A percentile compares a stretch with the other conserved stretches of the same genome.
These are phyloP conservation scores for Pyronema omphalodes DNA, from an alignment of 495 filamentous ascomycete genomes.

Conservation along the genomic window DNA sequence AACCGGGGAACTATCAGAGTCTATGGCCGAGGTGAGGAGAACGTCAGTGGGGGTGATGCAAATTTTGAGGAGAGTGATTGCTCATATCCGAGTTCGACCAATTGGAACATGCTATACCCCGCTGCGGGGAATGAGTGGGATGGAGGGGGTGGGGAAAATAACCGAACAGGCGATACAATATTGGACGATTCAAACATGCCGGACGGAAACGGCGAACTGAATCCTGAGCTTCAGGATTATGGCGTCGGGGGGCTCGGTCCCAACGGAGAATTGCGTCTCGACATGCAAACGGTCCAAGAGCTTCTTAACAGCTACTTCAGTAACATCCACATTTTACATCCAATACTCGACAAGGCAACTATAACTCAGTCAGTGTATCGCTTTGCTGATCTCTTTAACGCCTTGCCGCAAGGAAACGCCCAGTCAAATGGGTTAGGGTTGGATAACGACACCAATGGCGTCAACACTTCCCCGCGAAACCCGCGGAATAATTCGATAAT, in stretches of 20 bases:
- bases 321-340: slow-evolving; percentile 76
- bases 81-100: neutral
- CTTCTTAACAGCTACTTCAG: slow-evolving; percentile 55
- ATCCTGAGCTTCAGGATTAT: neutral
- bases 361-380: slow-evolving; percentile 33
- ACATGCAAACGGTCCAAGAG: slow-evolving; percentile 38
- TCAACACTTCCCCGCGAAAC: slow-evolving; percentile 11
- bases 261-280: slow-evolving; percentile 42
- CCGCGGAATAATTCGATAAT: slow-evolving; percentile 15
- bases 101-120: neutral
- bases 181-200: neutral
- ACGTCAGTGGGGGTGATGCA: slow-evolving; percentile 26
- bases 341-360: slow-evolving; percentile 47
- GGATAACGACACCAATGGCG: slow-evolving; percentile 5
- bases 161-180: neutral
- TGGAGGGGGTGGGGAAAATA: slow-evolving; percentile 14
- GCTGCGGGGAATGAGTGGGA: slow-evolving; percentile 14
- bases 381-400: slow-evolving; percentile 28
- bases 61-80: slow-evolving; percentile 2
- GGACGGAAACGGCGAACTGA: neutral
- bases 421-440: neutral
- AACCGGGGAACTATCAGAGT: slow-evolving; percentile 55
- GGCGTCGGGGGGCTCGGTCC: neutral
- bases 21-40: slow-evolving; percentile 61
- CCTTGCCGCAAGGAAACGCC: neutral